A percentile compares a stretch with the other conserved stretches of the same genome.
Evolutionary conservation across 257 asterid species (phyloP).

Genomic region (Verbena officinalis): DNA sequence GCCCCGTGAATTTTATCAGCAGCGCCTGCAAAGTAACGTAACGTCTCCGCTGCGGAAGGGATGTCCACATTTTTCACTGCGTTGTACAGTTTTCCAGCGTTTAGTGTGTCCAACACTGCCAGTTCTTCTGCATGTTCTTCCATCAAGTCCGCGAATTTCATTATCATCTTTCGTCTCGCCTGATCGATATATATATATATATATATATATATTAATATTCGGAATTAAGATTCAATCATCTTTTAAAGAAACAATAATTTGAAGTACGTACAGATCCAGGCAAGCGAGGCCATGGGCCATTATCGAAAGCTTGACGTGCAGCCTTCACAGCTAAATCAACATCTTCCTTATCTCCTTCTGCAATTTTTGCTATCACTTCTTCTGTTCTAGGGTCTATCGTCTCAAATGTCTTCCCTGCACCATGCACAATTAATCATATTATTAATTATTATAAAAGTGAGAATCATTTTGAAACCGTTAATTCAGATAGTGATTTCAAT

Average conservation of each 20-base stretch:
- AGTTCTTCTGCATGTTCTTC: conserved; percentile 46
- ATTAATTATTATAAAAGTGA: no score
- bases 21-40: conserved; percentile 64
- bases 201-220: no score
- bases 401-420: conserved; percentile 21
- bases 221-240: no score
- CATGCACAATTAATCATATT: no score
- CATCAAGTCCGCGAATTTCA: conserved; percentile 54
- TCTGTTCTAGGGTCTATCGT: conserved; percentile 40
- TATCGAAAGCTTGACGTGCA: conserved; percentile 13
- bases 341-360: conserved; percentile 43
- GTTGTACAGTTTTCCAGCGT: conserved; percentile 49
- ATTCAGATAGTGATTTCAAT: no score
- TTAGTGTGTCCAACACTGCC: conserved; percentile 49
- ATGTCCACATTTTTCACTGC: conserved; percentile 32
- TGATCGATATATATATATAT: conserved; percentile 14
- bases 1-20: conserved; percentile 67
- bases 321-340: conserved; percentile 44
- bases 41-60: conserved; percentile 38
- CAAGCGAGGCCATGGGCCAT: conserved; percentile 29
- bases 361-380: conserved; percentile 34
- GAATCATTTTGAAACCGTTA: no score
- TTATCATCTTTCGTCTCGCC: conserved; percentile 56
- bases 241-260: neutral
- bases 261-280: conserved; percentile 31